Base-by-base conservation (phyloP, 2,329 filamentous ascomycete species). In the Alternaria triticimaculans region DNA sequence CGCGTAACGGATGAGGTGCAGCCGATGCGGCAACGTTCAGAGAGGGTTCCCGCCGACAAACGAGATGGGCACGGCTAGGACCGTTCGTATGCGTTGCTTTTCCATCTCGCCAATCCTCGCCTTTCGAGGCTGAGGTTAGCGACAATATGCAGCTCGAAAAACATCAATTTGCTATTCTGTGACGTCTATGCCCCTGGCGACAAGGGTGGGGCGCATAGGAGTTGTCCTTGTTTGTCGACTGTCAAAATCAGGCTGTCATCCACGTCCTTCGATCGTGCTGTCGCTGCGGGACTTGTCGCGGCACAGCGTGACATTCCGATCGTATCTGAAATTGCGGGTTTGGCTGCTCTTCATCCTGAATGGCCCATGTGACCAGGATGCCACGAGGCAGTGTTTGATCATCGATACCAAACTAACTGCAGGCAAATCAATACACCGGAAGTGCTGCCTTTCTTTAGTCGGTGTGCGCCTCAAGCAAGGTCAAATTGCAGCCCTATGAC, bases 11-110 rank as follows among this genome's bases (percentile, higher is more conserved):
- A 66, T 66, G 25, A 59, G 62, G 53, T 64, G 65, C 69, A 68
- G 58, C 67, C 69, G 62, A 62, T 67, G 64, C 65, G 68, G 61
- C 63, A 71, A 67, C 65, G 69, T 70, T 71, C 67, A 57, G 46
- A 51, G 26, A 69, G 58, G 60, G 67, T 68, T 65, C 65, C 68
- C 66, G 66, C 70, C 59, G 43, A 61, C 56, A 64, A 57, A 62
- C 55, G 41, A 41, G 21, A 53, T 18, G 49, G 49, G 14, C 49
- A 53, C 49, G 20, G 18, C 30, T 11, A 41, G 49, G 20, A 53
- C 49, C 49, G 49, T 37, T 53, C 49, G 14, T 25, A 28, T 30
- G n/a, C n/a, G 56, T 60, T 63, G 46, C 41, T 60, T 67, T 57
- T 51, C 41, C 21, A 43, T 45, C 49, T 11, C 37, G 46, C 60